A percentile compares a stretch with the other conserved stretches of the same genome.
Conservation (phyloP, 176 grass and related monocot species). For the Hordeum marinum region DNA sequence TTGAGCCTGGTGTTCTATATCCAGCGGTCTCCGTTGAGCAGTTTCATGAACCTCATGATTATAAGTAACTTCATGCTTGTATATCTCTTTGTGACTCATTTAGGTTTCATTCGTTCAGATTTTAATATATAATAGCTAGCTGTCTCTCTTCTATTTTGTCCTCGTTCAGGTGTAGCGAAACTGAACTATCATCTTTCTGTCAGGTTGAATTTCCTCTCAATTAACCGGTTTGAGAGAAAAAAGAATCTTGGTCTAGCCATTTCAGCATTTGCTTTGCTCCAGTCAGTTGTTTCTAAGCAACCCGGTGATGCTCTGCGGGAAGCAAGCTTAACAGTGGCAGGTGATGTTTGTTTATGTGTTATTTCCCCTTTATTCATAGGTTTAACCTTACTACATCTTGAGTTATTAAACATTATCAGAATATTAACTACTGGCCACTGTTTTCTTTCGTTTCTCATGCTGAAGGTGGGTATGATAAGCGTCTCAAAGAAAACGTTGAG, state of each 20-base stretch:
- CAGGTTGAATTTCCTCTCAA: slow-evolving; percentile 94
- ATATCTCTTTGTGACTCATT: slow-evolving; percentile 47
- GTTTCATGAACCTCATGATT: slow-evolving; percentile 67
- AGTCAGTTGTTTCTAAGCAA: slow-evolving; percentile 38
- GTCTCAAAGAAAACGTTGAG: slow-evolving; percentile 94
- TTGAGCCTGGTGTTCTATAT: slow-evolving; percentile 68
- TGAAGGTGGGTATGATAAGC: slow-evolving; percentile 87
- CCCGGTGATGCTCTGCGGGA: slow-evolving; percentile 31
- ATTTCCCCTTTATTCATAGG: neutral
- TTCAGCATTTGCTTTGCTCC: slow-evolving; percentile 83
- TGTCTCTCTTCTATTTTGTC: neutral
- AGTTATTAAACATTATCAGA: neutral
- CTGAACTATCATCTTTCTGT: slow-evolving; percentile 6
- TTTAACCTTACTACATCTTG: neutral
- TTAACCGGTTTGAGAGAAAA: slow-evolving; percentile 98
- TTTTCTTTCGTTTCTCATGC: slow-evolving; percentile 17
- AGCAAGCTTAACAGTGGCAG: slow-evolving; percentile 82
- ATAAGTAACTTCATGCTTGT: slow-evolving; percentile 77
- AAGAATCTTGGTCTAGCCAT: slow-evolving; percentile 90
- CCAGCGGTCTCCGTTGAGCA: slow-evolving; percentile 84
- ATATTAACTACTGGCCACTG: neutral
- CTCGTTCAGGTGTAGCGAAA: neutral
- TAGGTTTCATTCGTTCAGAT: neutral
- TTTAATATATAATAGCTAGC: neutral
- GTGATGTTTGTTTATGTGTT: slow-evolving; percentile 37